Evolutionary conservation across 208 protist species (phyloP), one percentile per base, ranked within the genome.

Genomic region (Trypanosomatidae sp.): DNA sequence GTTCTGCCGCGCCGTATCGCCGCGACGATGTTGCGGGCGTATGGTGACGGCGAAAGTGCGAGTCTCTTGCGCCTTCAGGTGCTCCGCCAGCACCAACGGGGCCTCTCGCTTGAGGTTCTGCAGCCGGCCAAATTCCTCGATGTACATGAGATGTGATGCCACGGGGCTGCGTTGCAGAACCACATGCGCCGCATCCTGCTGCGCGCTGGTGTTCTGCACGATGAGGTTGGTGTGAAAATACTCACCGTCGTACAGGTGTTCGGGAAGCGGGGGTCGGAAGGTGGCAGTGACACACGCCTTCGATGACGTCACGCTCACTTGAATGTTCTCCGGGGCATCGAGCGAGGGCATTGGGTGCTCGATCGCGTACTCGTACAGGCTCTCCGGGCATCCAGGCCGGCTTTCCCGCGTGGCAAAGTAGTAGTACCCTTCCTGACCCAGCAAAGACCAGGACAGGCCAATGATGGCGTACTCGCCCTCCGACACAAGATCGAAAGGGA

Each of bases 341-440:
- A 91, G 66, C 36, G 80, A 69, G 25, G 88, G 87, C 73, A 77
- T 76, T 39, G 88, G 85, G 82, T 92, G 81, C 50, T 85, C 79
- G 9, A 96, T 83, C 9, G 91, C 91, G 79, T 94, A 90, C 80
- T 93, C 86, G 52, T 88, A 88, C 33, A 88, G 50, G 55, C 83
- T 86, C 59, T 89, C 79, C 41, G 73, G 76, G 60, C 70, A 82
- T 13, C 81, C 80, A 6, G 78, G 69, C 28, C 81, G 80, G 67
- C 75, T 84, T 52, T 85, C 83, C 8, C 69, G 66, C 13, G 91
- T 92, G 55, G 84, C 80, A 66, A 96, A 94, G 87, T 95, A 95
- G 80, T 93, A 92, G 74, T 95, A 93, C 8, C 91, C 91, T 43
- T 89, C 80, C 62, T 89, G 79, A 5, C 78, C 83, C 55, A 84